Conservation (phyloP, 257 asterid genomes). For the Marsdenia floribunda region DNA sequence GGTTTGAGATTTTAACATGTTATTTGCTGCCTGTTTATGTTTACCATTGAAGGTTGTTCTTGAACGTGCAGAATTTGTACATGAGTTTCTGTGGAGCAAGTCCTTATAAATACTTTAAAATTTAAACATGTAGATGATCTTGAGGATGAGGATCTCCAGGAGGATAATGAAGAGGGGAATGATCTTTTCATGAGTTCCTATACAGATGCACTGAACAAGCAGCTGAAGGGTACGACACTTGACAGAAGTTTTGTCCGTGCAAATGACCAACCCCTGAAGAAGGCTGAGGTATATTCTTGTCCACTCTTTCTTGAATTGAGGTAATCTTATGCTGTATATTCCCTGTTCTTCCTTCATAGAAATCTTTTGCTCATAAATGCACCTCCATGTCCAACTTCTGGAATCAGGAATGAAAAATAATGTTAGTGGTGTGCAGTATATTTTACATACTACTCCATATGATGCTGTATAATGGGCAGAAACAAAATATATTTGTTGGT, state of each 20-base stretch:
- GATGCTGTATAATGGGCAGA: background rate
- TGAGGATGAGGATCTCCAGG: conserved; percentile 49
- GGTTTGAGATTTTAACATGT: too few species aligned
- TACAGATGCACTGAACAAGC: conserved; percentile 63
- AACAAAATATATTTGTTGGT: background rate
- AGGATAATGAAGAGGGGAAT: conserved; percentile 38
- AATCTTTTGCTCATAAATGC: background rate
- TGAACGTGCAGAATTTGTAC: background rate
- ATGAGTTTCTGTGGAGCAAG: background rate
- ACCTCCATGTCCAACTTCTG: background rate
- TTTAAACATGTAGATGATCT: conserved; percentile 52
- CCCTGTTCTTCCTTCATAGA: background rate
- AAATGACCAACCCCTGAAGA: conserved; percentile 44
- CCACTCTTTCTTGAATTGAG: background rate
- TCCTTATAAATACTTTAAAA: background rate
- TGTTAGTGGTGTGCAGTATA: too few species aligned
- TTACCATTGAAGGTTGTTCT: background rate
- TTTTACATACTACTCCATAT: background rate
- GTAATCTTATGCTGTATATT: background rate
- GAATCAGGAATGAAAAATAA: too few species aligned
- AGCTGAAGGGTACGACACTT: conserved; percentile 70
- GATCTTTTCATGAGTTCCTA: conserved; percentile 68
- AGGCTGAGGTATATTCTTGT: conserved; percentile 44
- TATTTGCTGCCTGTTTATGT: background rate
- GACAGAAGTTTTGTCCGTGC: conserved; percentile 62